Conservation (phyloP, 805 yeast species). For the Maudiozyma saulgeensis region DNA sequence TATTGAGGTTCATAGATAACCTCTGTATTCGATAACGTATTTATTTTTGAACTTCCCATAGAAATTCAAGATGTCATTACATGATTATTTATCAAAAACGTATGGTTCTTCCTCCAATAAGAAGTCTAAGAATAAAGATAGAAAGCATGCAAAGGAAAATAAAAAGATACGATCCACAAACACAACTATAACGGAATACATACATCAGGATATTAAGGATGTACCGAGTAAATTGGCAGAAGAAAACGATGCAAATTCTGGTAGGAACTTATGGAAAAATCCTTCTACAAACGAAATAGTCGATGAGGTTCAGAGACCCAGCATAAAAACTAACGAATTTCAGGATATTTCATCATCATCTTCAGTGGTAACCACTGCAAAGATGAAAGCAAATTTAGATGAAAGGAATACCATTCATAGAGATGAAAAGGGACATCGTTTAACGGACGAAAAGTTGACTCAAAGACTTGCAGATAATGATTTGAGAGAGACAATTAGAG, state of each 20-base stretch:
- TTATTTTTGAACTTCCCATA: background rate
- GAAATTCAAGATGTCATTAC: conserved; percentile 32
- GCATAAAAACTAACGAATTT: background rate
- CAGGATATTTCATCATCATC: background rate
- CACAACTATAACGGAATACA: conserved; percentile 1
- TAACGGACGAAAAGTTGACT: conserved; percentile 23
- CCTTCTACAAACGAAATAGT: conserved; percentile 19
- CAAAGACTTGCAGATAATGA: conserved; percentile 22
- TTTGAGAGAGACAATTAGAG: conserved; percentile 20
- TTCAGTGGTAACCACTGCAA: background rate
- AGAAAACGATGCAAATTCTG: background rate
- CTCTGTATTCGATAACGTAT: too few relatives aligned
- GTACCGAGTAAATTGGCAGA: conserved; percentile 1
- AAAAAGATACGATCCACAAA: conserved; percentile 7
- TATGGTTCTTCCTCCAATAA: conserved; percentile 30
- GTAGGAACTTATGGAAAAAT: conserved; percentile 20
- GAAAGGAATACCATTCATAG: conserved; percentile 40
- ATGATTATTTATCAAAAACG: conserved; percentile 38
- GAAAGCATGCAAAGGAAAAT: conserved; percentile 12
- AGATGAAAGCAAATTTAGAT: background rate
- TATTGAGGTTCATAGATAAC: too few relatives aligned
- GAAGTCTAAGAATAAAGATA: conserved; percentile 22
- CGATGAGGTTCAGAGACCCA: background rate
- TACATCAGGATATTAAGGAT: background rate
- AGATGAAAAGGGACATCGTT: conserved; percentile 49